Evolutionary conservation across 345 rosid species (phyloP).

Genomic region (Fremontodendron californicum): DNA sequence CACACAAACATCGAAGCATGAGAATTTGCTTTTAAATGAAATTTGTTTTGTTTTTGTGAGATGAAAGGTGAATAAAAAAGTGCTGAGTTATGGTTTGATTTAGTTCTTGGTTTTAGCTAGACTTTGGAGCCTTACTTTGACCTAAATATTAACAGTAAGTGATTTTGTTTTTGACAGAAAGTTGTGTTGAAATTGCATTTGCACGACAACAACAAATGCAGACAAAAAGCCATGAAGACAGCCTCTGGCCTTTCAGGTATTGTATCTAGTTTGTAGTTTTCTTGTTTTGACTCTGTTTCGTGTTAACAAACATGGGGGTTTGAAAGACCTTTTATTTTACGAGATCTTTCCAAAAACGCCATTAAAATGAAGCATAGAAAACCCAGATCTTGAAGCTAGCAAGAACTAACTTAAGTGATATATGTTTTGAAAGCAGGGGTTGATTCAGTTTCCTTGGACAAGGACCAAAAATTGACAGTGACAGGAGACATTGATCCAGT

Average conservation of each 20-base stretch:
- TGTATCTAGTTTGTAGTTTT: neutral
- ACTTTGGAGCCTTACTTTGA: neutral
- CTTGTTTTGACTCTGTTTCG: neutral
- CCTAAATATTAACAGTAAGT: neutral
- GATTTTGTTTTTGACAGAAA: slow-evolving; percentile 39
- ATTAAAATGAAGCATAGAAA: neutral
- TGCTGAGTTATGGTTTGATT: too few species aligned
- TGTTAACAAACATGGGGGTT: neutral
- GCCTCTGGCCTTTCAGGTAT: slow-evolving; percentile 50
- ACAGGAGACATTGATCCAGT: slow-evolving; percentile 51
- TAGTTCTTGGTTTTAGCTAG: neutral
- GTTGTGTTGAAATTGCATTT: slow-evolving; percentile 44
- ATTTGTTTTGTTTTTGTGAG: neutral
- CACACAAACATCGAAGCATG: neutral
- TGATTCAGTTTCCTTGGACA: slow-evolving; percentile 46
- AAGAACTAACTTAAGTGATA: too few species aligned
- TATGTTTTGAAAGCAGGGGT: slow-evolving; percentile 31
- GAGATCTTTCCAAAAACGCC: neutral
- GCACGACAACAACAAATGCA: slow-evolving; percentile 38
- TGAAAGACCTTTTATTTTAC: neutral
- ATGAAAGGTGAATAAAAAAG: too few species aligned
- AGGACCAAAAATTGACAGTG: slow-evolving; percentile 57
- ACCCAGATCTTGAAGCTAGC: neutral
- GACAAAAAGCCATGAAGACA: slow-evolving; percentile 48
- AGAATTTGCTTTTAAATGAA: neutral